These are phyloP conservation scores for Phytophthora ohioensis DNA, from an alignment of 352 stramenopile species.

Conservation along the genomic window DNA sequence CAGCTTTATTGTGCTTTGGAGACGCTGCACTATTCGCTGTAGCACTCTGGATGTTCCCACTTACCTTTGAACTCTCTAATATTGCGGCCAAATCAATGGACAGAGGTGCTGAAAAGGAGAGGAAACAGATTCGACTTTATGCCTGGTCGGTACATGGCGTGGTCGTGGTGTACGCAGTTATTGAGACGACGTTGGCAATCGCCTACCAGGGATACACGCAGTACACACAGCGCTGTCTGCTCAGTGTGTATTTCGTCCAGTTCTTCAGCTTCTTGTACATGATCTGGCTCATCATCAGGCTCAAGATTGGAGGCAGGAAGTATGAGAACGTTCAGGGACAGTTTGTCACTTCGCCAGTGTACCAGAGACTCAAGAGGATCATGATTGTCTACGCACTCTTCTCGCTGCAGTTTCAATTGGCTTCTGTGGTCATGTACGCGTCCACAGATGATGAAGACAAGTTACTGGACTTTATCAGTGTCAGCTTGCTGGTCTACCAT, in stretches of 20 bases:
- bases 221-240: conserved; percentile 51
- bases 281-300: conserved; percentile 46
- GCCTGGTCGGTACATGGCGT: conserved; percentile 37
- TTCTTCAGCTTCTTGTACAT: conserved; percentile 65
- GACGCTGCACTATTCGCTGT: conserved; percentile 52
- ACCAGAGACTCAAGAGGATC: conserved; percentile 73
- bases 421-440: conserved; percentile 57
- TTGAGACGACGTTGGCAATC: conserved; percentile 47
- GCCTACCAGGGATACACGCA: conserved; percentile 55
- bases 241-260: conserved; percentile 59
- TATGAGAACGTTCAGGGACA: conserved; percentile 73
- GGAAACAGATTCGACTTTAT: conserved; percentile 46
- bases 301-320: conserved; percentile 63
- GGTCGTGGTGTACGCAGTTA: conserved; percentile 38
- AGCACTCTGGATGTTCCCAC: conserved; percentile 59
- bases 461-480: conserved; percentile 52
- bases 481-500: conserved; percentile 54
- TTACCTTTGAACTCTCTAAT: conserved; percentile 57
- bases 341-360: conserved; percentile 74
- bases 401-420: conserved; percentile 68
- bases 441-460: conserved; percentile 35
- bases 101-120: conserved; percentile 52
- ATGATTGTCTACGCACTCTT: conserved; percentile 76
- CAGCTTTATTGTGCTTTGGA: conserved; percentile 45
- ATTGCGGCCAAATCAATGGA: conserved; percentile 65